Evolutionary conservation across 179 eudicot species (phyloP).

Genomic region (Patellifolia procumbens): DNA sequence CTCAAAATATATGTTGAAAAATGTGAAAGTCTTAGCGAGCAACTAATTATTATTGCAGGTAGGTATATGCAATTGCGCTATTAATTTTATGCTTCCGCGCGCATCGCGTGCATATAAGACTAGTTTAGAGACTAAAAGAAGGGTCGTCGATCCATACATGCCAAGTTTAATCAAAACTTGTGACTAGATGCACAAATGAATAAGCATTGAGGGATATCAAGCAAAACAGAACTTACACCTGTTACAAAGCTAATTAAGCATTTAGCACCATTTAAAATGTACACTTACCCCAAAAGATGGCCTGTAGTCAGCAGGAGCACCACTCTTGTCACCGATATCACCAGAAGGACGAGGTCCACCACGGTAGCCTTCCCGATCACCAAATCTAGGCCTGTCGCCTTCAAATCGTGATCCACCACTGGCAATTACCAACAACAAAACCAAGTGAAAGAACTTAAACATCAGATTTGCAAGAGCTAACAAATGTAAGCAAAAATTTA

Average conservation of each 20-base stretch:
- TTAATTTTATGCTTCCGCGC: no score
- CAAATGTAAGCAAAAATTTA: not conserved
- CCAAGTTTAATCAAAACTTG: not conserved
- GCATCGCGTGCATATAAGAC: no score
- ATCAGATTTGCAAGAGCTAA: not conserved
- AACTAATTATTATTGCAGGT: no score
- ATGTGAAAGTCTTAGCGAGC: no score
- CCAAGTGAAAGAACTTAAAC: not conserved
- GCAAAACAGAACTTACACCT: not conserved
- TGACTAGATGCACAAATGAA: not conserved
- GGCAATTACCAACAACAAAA: not conserved
- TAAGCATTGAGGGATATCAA: no score
- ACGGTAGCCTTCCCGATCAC: slow-evolving; percentile 84
- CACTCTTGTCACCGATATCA: slow-evolving; percentile 77
- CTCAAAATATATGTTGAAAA: no score
- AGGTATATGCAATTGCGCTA: no score
- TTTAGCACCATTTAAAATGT: not conserved
- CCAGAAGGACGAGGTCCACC: slow-evolving; percentile 81
- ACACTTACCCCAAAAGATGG: slow-evolving; percentile 75
- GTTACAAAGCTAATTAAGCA: not conserved
- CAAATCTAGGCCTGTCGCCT: slow-evolving; percentile 79
- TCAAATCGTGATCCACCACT: slow-evolving; percentile 86
- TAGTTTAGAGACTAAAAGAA: no score
- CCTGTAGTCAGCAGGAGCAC: slow-evolving; percentile 82
- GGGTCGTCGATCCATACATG: no score